Base-by-base conservation (phyloP, 1,284 basidiomycete species). In the Polyporus tsugae region DNA sequence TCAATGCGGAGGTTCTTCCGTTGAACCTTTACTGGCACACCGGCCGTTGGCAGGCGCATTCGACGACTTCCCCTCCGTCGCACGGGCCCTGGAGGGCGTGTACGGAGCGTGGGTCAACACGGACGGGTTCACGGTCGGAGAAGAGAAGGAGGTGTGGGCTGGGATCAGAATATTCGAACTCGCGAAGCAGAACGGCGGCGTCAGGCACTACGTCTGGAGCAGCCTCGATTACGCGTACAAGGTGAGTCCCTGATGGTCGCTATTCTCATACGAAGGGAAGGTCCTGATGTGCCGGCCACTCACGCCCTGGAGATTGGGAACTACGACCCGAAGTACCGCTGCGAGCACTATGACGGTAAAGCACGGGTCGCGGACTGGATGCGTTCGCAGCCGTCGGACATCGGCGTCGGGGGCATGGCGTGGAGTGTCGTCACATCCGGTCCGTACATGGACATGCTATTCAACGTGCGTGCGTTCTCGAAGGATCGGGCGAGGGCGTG, bases 31-130 rank as follows among this genome's bases (percentile, higher is more conserved):
- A n/a, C n/a, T 25, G 58, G 22, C 22, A 49, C 46, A 17, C 46
- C 46, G 46, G 58, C 38, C 36, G 19, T 25, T 39, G 58, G 19
- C 63, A 77, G 76, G 75, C 15, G 52, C 66, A 7, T 69, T 73
- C 65, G 81, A 82, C 65, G 80, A 85, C 66, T 68, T 80, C 33
- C 55, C 68, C 0, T 67, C 75, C 39, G 78, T 85, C 25, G 69
- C 67, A 6, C 68, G 68, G 17, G 83, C 84, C 0, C 72, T 86
- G 35, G 70, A 82, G 33, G 84, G 81, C 19, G 82, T 77, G 13
- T 86, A 85, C 68, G 85, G 85, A 46, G 81, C 80, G 11, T 86
- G 78, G 75, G 79, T 85, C 60, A 86, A 86, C 73, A 84, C 83
- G 10, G 84, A 86, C 70, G 81, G 82, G 6, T 85, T 84, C 74